Conservation (phyloP, 2,329 filamentous ascomycete genomes). For the Cercospora janseana region DNA sequence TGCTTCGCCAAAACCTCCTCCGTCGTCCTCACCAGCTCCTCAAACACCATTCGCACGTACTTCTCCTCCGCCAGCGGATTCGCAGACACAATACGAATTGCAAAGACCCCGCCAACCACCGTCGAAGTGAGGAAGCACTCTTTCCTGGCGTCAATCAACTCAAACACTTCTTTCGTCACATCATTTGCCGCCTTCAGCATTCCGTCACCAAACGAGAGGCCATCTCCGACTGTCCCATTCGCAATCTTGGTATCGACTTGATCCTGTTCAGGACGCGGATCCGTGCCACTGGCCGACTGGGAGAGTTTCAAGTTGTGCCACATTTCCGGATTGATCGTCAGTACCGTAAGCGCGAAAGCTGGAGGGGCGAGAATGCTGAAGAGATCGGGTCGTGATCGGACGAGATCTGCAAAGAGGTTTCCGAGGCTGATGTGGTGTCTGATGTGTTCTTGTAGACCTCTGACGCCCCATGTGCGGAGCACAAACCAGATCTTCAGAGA, state of each 20-base stretch:
- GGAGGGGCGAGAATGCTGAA: slow-evolving; percentile 75
- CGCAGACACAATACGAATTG: slow-evolving; percentile 77
- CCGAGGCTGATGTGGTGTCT: slow-evolving; percentile 66
- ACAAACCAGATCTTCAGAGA: slow-evolving; percentile 96
- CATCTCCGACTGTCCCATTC: slow-evolving; percentile 15
- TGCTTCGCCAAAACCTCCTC: slow-evolving; percentile 51
- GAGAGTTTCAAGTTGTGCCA: slow-evolving; percentile 31
- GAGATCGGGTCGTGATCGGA: slow-evolving; percentile 62
- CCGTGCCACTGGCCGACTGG: slow-evolving; percentile 31
- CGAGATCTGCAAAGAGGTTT: slow-evolving; percentile 64
- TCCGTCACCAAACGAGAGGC: slow-evolving; percentile 39
- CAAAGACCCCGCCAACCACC: slow-evolving; percentile 68
- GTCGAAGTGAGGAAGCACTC: slow-evolving; percentile 81
- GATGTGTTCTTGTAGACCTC: slow-evolving; percentile 72
- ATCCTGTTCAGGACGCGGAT: slow-evolving; percentile 34
- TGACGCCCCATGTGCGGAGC: slow-evolving; percentile 74
- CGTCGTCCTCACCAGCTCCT: slow-evolving; percentile 64
- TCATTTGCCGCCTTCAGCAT: slow-evolving; percentile 60
- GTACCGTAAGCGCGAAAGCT: slow-evolving; percentile 74
- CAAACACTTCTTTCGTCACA: slow-evolving; percentile 72
- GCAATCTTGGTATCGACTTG: slow-evolving; percentile 23
- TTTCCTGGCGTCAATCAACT: slow-evolving; percentile 68
- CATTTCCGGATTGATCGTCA: slow-evolving; percentile 58
- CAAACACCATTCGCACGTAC: slow-evolving; percentile 71
- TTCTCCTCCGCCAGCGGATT: slow-evolving; percentile 68